phyloP scores from a whole-genome alignment of 768 basidiomycete genomes.

The Collybia sordida region DNA sequence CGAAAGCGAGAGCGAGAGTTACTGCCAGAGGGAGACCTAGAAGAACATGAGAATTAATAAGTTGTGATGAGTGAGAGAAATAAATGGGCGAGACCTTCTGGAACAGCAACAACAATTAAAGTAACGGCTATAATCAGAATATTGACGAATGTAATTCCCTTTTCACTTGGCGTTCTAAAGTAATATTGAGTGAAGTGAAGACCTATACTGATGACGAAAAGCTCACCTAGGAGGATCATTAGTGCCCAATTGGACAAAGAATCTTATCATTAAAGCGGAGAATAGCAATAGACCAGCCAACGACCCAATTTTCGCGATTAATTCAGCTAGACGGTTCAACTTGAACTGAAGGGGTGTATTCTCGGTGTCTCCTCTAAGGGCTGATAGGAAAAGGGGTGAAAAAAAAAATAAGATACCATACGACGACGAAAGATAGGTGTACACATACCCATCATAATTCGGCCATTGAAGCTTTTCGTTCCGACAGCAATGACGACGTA shows the following conservation, averaged over 20 bases:
- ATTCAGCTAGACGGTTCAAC: constrained; percentile 89
- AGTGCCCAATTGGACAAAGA: constrained; percentile 84
- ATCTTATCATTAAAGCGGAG: constrained; percentile 83
- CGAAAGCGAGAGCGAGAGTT: constrained; percentile 94
- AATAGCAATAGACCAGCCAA: constrained; percentile 83
- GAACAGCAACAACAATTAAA: constrained; percentile 52
- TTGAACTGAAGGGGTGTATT: constrained; percentile 94
- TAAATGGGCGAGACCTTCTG: constrained; percentile 36
- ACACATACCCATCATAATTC: constrained; percentile 96
- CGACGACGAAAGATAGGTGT: background rate
- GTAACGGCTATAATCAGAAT: constrained; percentile 96
- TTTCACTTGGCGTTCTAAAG: constrained; percentile 66
- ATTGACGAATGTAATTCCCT: constrained; percentile 88
- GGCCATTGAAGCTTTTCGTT: constrained; percentile 89
- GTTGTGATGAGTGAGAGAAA: background rate
- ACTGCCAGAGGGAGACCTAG: constrained; percentile 91
- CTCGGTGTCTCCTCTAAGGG: constrained; percentile 82
- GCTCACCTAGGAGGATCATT: constrained; percentile 55
- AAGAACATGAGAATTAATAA: constrained; percentile 6
- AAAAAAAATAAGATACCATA: constrained; percentile 3
- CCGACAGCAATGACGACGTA: constrained; percentile 95
- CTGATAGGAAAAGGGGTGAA: constrained; percentile 34
- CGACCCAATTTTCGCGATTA: constrained; percentile 91
- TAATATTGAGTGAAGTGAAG: background rate
- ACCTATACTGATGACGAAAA: background rate